Evolutionary conservation across 225 moss, liverwort and hornwort genomes (phyloP).

Genomic region (Bryum argenteum): DNA sequence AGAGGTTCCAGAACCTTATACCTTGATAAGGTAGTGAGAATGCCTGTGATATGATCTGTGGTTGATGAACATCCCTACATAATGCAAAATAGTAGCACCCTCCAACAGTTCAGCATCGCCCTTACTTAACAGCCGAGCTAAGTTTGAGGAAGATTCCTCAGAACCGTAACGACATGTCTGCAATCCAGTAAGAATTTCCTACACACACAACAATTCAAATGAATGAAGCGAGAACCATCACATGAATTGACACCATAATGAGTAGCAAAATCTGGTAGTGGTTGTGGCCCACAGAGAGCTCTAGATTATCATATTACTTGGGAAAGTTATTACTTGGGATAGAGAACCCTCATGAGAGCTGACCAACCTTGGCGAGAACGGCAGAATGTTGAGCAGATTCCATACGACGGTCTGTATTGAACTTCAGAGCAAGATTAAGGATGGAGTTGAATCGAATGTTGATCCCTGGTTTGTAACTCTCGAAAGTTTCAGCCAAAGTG

Average conservation of each 20-base stretch:
- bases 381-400: conserved; percentile 67
- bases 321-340: not conserved
- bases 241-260: not conserved
- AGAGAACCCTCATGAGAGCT: conserved; percentile 1
- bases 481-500: conserved; percentile 53
- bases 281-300: conserved; percentile 10
- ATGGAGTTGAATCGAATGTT: conserved; percentile 61
- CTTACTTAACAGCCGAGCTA: conserved; percentile 37
- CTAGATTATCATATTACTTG: conserved; percentile 7
- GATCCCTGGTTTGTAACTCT: conserved; percentile 49
- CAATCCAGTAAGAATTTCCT: conserved; percentile 60
- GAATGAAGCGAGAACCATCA: not conserved
- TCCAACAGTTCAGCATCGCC: conserved; percentile 57
- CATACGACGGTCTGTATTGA: conserved; percentile 64
- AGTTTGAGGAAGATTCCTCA: conserved; percentile 43
- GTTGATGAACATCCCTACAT: conserved; percentile 67
- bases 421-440: conserved; percentile 55
- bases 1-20: conserved; percentile 14
- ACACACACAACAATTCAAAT: conserved; percentile 25
- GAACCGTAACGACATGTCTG: conserved; percentile 40
- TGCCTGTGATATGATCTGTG: conserved; percentile 64
- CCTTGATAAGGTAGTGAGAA: conserved; percentile 66
- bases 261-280: conserved; percentile 16
- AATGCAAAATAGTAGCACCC: conserved; percentile 61
- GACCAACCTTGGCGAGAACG: conserved; percentile 54